Evolutionary conservation across 345 rosid genomes (phyloP).

Genomic region (Populus simonii): DNA sequence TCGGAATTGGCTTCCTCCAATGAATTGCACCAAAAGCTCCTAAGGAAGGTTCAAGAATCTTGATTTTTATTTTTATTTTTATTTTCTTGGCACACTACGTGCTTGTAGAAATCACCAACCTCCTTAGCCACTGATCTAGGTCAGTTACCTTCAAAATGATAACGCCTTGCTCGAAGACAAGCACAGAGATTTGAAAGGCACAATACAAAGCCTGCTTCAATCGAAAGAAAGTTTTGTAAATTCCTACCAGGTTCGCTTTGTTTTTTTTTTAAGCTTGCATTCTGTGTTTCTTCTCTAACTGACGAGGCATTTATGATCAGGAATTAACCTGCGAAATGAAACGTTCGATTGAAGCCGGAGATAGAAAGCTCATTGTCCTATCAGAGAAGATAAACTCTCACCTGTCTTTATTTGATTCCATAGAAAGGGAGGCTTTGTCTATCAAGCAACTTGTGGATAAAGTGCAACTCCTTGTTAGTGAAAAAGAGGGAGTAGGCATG

Average conservation of each 20-base stretch:
- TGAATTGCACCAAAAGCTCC: slow-evolving; percentile 53
- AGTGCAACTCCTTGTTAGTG: slow-evolving; percentile 51
- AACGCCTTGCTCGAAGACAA: slow-evolving; percentile 60
- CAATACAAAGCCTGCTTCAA: slow-evolving; percentile 57
- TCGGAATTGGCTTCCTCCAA: slow-evolving; percentile 50
- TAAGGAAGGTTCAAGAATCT: slow-evolving; percentile 44
- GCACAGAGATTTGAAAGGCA: slow-evolving; percentile 56
- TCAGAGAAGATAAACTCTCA: slow-evolving; percentile 61
- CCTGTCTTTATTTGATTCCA: slow-evolving; percentile 65
- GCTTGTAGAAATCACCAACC: slow-evolving; percentile 25
- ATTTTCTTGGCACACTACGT: slow-evolving; percentile 9
- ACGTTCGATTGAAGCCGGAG: slow-evolving; percentile 50
- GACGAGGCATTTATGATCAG: slow-evolving; percentile 32
- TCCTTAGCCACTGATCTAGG: slow-evolving; percentile 24
- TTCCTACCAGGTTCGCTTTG: slow-evolving; percentile 54
- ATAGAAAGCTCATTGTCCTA: slow-evolving; percentile 46
- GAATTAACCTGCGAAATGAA: slow-evolving; percentile 73
- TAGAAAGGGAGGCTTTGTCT: slow-evolving; percentile 68
- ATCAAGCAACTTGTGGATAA: slow-evolving; percentile 55
- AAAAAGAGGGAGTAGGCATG: slow-evolving; percentile 80
- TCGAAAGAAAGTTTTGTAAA: slow-evolving; percentile 58
- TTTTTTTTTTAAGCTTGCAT: background rate
- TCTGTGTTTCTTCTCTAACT: background rate
- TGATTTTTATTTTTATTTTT: background rate
- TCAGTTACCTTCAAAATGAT: slow-evolving; percentile 64